These are phyloP conservation scores for Stellera chamaejasme DNA, from an alignment of 345 rosid genomes.

Conservation along the genomic window DNA sequence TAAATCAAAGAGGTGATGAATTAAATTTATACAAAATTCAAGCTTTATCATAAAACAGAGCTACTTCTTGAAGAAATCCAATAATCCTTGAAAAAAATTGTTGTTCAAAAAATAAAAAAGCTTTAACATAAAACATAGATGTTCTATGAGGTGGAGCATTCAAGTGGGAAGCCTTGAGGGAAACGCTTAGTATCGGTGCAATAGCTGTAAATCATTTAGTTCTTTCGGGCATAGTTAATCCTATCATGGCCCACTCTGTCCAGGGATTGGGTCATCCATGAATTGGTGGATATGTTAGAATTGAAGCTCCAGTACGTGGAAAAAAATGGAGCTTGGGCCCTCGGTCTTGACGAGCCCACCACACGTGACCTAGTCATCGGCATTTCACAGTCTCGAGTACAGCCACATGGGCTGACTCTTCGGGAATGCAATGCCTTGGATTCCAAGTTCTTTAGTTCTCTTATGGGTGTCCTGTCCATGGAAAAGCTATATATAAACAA, in stretches of 20 bases:
- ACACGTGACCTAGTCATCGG: slow-evolving; percentile 65
- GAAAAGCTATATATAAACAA: slow-evolving; percentile 25
- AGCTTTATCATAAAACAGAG: no score
- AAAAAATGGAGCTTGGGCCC: slow-evolving; percentile 52
- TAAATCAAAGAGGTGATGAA: no score
- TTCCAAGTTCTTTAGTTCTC: slow-evolving; percentile 72
- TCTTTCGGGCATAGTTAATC: slow-evolving; percentile 46
- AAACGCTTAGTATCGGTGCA: slow-evolving; percentile 48
- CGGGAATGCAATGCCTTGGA: slow-evolving; percentile 46
- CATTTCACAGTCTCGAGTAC: slow-evolving; percentile 62
- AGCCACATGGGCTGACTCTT: slow-evolving; percentile 60
- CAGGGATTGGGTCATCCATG: slow-evolving; percentile 26
- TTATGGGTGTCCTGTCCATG: slow-evolving; percentile 56
- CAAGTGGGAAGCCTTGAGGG: slow-evolving; percentile 41
- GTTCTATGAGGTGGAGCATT: slow-evolving; percentile 17
- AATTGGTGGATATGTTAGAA: neutral
- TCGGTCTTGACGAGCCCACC: slow-evolving; percentile 56
- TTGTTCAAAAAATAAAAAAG: no score
- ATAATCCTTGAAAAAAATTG: no score
- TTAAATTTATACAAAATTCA: no score
- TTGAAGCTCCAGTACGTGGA: slow-evolving; percentile 49
- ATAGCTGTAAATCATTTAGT: slow-evolving; percentile 62
- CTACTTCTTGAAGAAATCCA: no score
- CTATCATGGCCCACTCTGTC: slow-evolving; percentile 27
- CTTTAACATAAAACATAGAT: no score